Evolutionary conservation across 257 asterid genomes (phyloP), one percentile per base, ranked within the genome.

Genomic region (Fraxinus cuspidata): DNA sequence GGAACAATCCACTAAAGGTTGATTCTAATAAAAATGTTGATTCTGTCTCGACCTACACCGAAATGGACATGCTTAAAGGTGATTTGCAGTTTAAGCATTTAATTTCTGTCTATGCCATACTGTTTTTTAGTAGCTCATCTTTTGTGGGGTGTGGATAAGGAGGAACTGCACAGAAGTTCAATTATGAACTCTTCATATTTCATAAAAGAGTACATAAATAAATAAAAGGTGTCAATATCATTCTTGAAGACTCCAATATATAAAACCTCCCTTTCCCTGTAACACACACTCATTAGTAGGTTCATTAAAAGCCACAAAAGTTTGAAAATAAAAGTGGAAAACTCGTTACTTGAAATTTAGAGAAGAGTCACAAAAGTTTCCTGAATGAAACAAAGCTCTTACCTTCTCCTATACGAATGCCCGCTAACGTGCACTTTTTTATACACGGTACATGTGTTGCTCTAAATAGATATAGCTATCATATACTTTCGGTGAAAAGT

Each of bases 61-160:
- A 84, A 25, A 85, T 89, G 91, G 93, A 87, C 83, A 83, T 87
- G 78, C 93, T 88, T 70, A 86, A 87, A 85, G 97, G 98, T 92
- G 78, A 84, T 74, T 70, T 72, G 18, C 69, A n/a, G 47, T 74
- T 77, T 38, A 68, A 18, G 42, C 64, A 53, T n/a, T 53, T 56
- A 12, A 56, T 56, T n/a, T n/a, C 27, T 28, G n/a, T 56, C 7
- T 16, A n/a, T 53, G 64, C 53, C 60, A 77, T 47, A 70, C 31
- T 56, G 34, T 19, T 13, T 19, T 13, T 78, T 29, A 2, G 58
- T 47, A 16, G 21, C 58, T 47, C 6, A 4, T 47, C 2, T 16
- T 4, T 47, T 47, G 58, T 16, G 7, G 21, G n/a, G 58, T 47
- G 58, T 47, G n/a, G 58, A 47, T 47, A 5, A 47, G 58, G 58